Conservation (phyloP, 75 land plant species). For the Adiantum capillusveneris region DNA sequence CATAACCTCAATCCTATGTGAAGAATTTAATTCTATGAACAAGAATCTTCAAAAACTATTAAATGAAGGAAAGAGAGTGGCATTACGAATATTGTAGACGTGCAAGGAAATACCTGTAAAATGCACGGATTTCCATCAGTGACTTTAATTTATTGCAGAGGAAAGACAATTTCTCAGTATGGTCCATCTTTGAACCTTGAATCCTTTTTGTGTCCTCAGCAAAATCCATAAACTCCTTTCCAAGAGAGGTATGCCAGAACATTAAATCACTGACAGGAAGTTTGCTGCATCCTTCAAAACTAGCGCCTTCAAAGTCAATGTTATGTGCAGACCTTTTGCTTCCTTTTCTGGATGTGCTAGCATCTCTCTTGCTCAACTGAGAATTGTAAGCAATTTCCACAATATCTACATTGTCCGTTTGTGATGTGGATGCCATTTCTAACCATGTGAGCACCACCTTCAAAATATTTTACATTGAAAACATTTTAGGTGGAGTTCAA, state of each 20-base stretch:
- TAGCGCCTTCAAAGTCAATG: not conserved
- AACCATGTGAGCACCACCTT: constrained; percentile 88
- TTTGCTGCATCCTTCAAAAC: not conserved
- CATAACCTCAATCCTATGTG: not conserved
- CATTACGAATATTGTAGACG: not conserved
- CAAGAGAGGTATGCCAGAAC: constrained; percentile 77
- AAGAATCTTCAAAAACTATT: not conserved
- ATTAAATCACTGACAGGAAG: constrained; percentile 65
- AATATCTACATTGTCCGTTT: not conserved
- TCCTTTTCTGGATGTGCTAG: not conserved
- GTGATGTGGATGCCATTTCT: constrained; percentile 10
- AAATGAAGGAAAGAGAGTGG: too few relatives aligned
- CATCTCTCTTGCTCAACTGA: not conserved
- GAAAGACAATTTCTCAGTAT: constrained; percentile 28
- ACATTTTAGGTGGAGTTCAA: not conserved
- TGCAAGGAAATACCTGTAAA: constrained; percentile 52
- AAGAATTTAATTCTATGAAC: not conserved
- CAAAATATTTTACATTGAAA: constrained; percentile 2
- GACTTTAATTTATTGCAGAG: constrained; percentile 59
- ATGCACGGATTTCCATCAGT: constrained; percentile 67
- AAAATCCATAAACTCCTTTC: constrained; percentile 51
- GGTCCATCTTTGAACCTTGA: constrained; percentile 34
- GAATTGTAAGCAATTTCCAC: not conserved
- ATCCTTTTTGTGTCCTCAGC: constrained; percentile 49
- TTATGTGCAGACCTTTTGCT: not conserved